Conservation (phyloP, 306 rosid species). For the Cyamopsis tetragonoloba region DNA sequence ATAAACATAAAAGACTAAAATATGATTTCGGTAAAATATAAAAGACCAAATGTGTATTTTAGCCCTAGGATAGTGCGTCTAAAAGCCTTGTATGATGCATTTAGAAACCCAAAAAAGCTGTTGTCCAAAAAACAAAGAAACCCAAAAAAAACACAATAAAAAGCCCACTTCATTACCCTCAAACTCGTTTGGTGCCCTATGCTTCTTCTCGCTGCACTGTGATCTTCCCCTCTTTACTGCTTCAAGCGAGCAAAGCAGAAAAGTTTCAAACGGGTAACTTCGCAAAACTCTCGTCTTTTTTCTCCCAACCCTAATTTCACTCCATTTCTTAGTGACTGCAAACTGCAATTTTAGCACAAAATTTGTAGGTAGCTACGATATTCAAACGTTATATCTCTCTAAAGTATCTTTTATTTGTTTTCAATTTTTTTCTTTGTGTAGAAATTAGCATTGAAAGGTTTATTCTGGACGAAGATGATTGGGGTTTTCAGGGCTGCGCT, state of each 20-base stretch:
- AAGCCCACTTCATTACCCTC: not conserved
- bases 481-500: conserved; percentile 46
- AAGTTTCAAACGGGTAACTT: not conserved
- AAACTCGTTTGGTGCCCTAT: conserved; percentile 15
- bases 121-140: no score
- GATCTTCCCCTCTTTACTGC: not conserved
- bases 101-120: no score
- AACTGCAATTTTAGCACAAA: not conserved
- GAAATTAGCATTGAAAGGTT: not conserved
- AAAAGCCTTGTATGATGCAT: no score
- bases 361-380: not conserved
- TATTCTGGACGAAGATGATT: conserved; percentile 35
- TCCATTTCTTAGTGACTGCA: not conserved
- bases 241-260: not conserved
- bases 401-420: not conserved
- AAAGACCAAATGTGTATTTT: no score
- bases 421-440: not conserved
- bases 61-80: no score
- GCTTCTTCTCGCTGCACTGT: not conserved
- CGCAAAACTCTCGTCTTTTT: not conserved
- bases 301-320: not conserved
- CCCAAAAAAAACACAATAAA: not conserved
- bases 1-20: no score
- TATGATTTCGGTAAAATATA: no score
- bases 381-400: not conserved